Percentiles rank a stretch among this genome's conserved stretches.
These are phyloP conservation scores for Laetiporus sulphureus DNA, from an alignment of 1,284 basidiomycete genomes.

Conservation along the genomic window DNA sequence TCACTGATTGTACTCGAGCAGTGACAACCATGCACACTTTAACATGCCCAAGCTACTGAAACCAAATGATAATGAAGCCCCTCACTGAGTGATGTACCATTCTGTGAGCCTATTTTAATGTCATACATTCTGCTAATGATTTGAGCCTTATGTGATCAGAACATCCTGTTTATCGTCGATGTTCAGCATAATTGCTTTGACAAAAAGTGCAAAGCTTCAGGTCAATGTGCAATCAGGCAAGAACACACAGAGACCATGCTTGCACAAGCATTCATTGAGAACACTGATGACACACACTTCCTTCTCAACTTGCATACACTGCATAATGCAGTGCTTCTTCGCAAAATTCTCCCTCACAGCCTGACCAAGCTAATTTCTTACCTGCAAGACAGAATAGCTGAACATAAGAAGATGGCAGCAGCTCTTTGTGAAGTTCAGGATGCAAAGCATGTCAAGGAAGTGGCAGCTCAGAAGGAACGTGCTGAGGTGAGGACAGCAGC, in stretches of 20 bases:
- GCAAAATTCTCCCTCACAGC: no score
- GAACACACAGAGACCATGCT: slow-evolving; percentile 1
- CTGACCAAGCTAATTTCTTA: no score
- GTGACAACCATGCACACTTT: neutral
- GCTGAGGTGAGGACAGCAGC: no score
- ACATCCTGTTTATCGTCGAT: slow-evolving; percentile 26
- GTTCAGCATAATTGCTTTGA: slow-evolving; percentile 24
- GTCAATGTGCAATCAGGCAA: neutral
- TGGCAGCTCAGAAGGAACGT: no score
- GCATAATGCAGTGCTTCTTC: no score
- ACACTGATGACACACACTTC: neutral
- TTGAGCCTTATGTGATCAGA: no score
- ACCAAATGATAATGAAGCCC: neutral
- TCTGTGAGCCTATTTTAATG: slow-evolving; percentile 10
- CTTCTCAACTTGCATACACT: neutral
- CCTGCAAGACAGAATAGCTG: no score
- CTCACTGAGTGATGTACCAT: slow-evolving; percentile 7
- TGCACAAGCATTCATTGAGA: neutral
- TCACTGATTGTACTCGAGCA: no score
- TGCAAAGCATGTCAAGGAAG: no score
- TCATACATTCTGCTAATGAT: neutral
- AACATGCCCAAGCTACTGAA: neutral
- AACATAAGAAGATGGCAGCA: no score
- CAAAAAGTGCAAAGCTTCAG: neutral
- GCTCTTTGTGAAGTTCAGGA: no score